Evolutionary conservation across 192 early-diverging fungal species (phyloP).

Genomic region (Diversispora eburnea): DNA sequence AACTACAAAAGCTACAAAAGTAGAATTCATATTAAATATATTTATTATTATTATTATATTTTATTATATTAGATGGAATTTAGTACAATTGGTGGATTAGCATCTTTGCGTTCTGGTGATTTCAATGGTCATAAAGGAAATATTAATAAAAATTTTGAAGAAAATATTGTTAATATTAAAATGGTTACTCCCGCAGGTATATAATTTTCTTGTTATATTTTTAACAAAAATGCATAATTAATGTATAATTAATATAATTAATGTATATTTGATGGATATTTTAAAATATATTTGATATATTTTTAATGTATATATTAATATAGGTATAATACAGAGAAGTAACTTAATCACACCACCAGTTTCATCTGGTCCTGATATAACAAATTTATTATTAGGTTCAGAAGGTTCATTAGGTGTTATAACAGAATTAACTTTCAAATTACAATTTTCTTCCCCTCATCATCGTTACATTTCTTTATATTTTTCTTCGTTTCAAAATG

Average conservation of each 20-base stretch:
- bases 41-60: no score
- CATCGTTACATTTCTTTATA: slow-evolving; percentile 10
- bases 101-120: background rate
- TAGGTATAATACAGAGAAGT: slow-evolving; percentile 5
- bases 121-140: background rate
- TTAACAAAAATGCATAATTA: background rate
- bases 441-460: background rate
- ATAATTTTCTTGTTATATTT: background rate
- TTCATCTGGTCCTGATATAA: background rate
- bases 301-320: background rate
- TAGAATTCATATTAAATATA: background rate
- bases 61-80: background rate
- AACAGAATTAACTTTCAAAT: slow-evolving; percentile 3
- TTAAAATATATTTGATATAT: no score
- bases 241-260: no score
- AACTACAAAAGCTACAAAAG: background rate
- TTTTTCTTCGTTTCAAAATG: background rate
- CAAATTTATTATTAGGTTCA: slow-evolving; percentile 8
- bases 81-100: slow-evolving; percentile 6
- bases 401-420: slow-evolving; percentile 16
- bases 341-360: background rate
- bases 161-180: slow-evolving; percentile 15
- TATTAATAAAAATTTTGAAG: background rate
- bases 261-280: no score
- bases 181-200: slow-evolving; percentile 9